Conservation (phyloP, 1,139 yeast species). For the Pichiaceae sp. region DNA sequence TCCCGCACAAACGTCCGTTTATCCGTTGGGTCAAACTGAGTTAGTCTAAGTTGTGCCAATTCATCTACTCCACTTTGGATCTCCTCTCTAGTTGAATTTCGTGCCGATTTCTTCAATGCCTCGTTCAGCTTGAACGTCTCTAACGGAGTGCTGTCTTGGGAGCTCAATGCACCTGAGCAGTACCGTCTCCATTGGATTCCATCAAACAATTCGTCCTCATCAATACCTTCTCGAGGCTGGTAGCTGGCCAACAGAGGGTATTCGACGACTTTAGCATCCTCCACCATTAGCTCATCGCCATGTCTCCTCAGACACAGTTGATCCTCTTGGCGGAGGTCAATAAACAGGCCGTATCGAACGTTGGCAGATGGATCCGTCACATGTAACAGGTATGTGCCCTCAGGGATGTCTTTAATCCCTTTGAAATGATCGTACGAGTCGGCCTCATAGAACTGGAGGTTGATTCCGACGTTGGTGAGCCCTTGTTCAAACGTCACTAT, state of each 20-base stretch:
- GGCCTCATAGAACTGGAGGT: constrained; percentile 13
- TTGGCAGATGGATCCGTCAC: constrained; percentile 11
- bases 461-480: constrained; percentile 14
- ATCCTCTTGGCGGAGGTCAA: constrained; percentile 8
- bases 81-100: background rate
- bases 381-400: constrained; percentile 20
- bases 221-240: background rate
- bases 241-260: background rate
- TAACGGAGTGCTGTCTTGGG: constrained; percentile 15
- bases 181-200: background rate
- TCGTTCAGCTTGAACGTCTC: constrained; percentile 10
- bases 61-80: no score
- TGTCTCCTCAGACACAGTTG: constrained; percentile 5
- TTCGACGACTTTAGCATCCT: background rate
- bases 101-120: constrained; percentile 9
- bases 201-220: background rate
- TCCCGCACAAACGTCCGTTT: constrained; percentile 8
- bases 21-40: constrained; percentile 11
- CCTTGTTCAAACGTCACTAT: background rate
- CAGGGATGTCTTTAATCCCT: constrained; percentile 15
- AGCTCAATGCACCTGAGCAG: constrained; percentile 5
- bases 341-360: constrained; percentile 12
- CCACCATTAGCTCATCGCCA: background rate
- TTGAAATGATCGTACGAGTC: constrained; percentile 5
- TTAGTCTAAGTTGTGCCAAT: constrained; percentile 9